These are phyloP conservation scores for Russula olivacea DNA, from an alignment of 768 basidiomycete species.

Conservation along the genomic window DNA sequence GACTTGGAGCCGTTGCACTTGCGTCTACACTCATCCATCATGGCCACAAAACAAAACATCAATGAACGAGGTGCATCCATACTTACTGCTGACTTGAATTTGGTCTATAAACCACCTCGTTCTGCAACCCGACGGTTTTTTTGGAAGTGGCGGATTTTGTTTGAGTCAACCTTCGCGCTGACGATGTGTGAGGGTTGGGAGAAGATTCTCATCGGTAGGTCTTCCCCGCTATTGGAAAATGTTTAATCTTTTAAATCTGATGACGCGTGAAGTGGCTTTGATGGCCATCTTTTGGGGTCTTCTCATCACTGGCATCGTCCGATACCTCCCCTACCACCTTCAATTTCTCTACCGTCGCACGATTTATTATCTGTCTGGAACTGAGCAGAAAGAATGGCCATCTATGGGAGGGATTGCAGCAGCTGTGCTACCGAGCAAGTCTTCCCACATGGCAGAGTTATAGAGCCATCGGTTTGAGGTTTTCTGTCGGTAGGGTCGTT, in stretches of 20 bases:
- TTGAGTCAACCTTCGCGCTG: slow-evolving; percentile 56
- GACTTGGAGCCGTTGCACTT: too few relatives aligned
- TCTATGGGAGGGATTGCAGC: slow-evolving; percentile 2
- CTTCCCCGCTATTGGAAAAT: background rate
- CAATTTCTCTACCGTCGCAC: slow-evolving; percentile 46
- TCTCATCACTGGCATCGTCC: slow-evolving; percentile 46
- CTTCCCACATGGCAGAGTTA: slow-evolving; percentile 7
- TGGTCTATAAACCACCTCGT: slow-evolving; percentile 29
- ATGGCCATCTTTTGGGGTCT: slow-evolving; percentile 37
- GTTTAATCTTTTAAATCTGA: slow-evolving; percentile 14
- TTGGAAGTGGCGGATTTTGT: slow-evolving; percentile 50
- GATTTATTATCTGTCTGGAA: slow-evolving; percentile 59
- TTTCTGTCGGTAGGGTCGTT: background rate
- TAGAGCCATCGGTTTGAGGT: background rate
- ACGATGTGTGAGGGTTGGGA: slow-evolving; percentile 66
- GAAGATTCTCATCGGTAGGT: slow-evolving; percentile 52
- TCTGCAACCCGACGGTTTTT: slow-evolving; percentile 29
- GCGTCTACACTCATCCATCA: background rate
- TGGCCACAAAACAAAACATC: slow-evolving; percentile 8
- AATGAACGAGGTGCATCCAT: slow-evolving; percentile 6
- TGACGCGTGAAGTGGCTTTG: slow-evolving; percentile 20
- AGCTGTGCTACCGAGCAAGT: slow-evolving; percentile 4
- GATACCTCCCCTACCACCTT: slow-evolving; percentile 56
- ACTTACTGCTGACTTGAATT: slow-evolving; percentile 27
- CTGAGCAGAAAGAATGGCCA: slow-evolving; percentile 31